Conservation (phyloP, 345 rosid species). For the Brassica nigra region DNA sequence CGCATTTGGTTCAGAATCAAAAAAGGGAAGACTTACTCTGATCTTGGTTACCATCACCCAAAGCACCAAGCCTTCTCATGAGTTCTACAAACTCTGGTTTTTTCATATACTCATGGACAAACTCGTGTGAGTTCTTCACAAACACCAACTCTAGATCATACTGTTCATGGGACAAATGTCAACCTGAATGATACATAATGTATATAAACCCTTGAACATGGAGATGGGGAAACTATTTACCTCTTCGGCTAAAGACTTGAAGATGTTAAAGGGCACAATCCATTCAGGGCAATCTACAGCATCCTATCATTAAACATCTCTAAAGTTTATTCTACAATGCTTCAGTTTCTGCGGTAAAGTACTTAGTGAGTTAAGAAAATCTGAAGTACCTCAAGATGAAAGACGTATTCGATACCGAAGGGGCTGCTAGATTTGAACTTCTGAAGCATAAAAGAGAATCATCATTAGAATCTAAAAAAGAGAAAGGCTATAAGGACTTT, state of each 20-base stretch:
- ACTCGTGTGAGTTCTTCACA: constrained; percentile 91
- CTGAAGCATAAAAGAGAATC: constrained; percentile 53
- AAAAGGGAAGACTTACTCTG: constrained; percentile 54
- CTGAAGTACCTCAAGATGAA: constrained; percentile 82
- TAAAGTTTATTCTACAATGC: constrained; percentile 1
- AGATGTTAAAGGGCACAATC: constrained; percentile 90
- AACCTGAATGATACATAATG: not conserved
- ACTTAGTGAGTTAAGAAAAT: constrained; percentile 10
- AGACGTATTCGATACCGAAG: constrained; percentile 82
- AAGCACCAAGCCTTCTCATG: constrained; percentile 91
- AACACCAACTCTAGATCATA: constrained; percentile 82
- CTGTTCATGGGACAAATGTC: constrained; percentile 46
- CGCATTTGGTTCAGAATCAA: not conserved
- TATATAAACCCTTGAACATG: not conserved
- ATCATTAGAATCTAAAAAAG: constrained; percentile 12
- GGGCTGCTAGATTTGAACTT: constrained; percentile 77
- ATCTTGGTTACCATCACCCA: constrained; percentile 93
- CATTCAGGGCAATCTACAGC: constrained; percentile 99
- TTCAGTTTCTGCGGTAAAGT: constrained; percentile 6
- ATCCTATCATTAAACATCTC: constrained; percentile 49
- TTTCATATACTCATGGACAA: constrained; percentile 81
- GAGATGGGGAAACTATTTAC: constrained; percentile 41
- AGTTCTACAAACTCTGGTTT: constrained; percentile 72
- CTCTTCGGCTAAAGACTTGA: constrained; percentile 94
- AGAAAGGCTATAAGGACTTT: not conserved